Base-by-base conservation (phyloP, 1,284 basidiomycete species). In the Schizophyllum amplum region DNA sequence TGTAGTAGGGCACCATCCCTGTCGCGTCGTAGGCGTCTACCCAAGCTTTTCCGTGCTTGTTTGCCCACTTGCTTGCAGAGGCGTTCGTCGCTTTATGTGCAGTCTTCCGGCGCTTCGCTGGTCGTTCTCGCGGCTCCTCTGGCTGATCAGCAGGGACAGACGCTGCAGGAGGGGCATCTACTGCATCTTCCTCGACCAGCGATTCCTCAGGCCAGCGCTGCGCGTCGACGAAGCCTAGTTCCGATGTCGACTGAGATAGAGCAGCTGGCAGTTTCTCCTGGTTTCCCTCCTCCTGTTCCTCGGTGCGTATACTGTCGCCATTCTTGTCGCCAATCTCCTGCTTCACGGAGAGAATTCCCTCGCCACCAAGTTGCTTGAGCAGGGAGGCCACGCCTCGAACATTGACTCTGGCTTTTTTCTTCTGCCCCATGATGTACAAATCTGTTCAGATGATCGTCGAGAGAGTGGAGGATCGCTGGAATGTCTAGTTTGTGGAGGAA, bases 1-100 rank as follows among this genome's bases (percentile, higher is more conserved):
- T 79, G 65, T 90, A 94, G 63, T 84, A 80, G 5, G 84, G 81
- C 1, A 91, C 89, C 1, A 92, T 75, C 1, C 80, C 80, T 0
- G 81, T 82, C 49, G 85, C 88, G 66, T 93, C 87, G 64, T 82
- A 82, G 59, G 73, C 76, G 57, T 74, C 24, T 2, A 69, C 69
- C 62, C 71, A 69, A 20, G 33, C 33, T 17, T 42, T 42, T 17
- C 33, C 33, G 33, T 42, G 17, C 33, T 42, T 42, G 11, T 42
- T 42, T 9, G 33, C 33, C 33, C 33, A 42, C 17, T 42, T 42
- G 33, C 33, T 42, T 17, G 33, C 17, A 9, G 33, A 42, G 3
- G 33, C 33, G 17, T 42, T 42, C 7, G 33, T 42, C 33, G 33
- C 33, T 9, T 9, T 9, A 17, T 42, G 33, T 9, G 17, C 33